Percentiles rank a stretch among this genome's conserved stretches.
These are phyloP conservation scores for Verticillium nubilum DNA, from an alignment of 2,329 filamentous ascomycete species.

Conservation along the genomic window DNA sequence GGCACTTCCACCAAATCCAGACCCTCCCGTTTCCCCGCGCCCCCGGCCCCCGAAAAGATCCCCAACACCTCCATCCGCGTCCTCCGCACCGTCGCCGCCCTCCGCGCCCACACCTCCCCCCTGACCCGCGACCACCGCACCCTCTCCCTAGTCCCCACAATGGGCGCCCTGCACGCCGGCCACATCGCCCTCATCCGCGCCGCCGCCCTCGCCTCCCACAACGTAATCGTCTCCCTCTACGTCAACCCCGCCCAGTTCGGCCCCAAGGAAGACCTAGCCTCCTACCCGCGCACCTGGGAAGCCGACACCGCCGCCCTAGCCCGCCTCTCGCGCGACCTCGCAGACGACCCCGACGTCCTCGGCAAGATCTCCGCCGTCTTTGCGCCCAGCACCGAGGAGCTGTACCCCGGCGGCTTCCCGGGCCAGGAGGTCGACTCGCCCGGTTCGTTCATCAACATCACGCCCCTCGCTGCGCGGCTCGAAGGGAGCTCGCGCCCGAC, in stretches of 20 bases:
- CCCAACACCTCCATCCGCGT: constrained; percentile 59
- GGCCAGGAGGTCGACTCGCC: constrained; percentile 67
- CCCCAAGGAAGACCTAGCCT: constrained; percentile 76
- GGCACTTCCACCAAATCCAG: constrained; percentile 12
- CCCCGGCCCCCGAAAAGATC: constrained; percentile 35
- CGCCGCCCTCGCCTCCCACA: constrained; percentile 77
- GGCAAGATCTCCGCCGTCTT: constrained; percentile 80
- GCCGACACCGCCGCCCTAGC: constrained; percentile 64
- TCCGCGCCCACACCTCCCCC: constrained; percentile 65
- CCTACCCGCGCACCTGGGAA: constrained; percentile 88
- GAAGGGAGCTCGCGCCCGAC: constrained; percentile 85
- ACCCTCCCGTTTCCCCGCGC: constrained; percentile 13
- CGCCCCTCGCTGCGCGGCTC: constrained; percentile 72
- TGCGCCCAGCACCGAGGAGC: constrained; percentile 72
- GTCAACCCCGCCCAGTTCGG: constrained; percentile 98
- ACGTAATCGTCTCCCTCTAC: constrained; percentile 87
- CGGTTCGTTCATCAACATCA: constrained; percentile 88
- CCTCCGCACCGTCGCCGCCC: constrained; percentile 67
- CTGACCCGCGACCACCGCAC: constrained; percentile 62
- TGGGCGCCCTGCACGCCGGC: constrained; percentile 93
- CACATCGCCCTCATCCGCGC: constrained; percentile 81
- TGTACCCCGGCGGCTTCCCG: constrained; percentile 81
- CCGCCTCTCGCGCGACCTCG: constrained; percentile 66
- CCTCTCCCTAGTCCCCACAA: constrained; percentile 88
- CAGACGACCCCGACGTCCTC: constrained; percentile 48